These are phyloP conservation scores for Malbranchea zuffiana DNA, from an alignment of 2,329 filamentous ascomycete species.

Conservation along the genomic window DNA sequence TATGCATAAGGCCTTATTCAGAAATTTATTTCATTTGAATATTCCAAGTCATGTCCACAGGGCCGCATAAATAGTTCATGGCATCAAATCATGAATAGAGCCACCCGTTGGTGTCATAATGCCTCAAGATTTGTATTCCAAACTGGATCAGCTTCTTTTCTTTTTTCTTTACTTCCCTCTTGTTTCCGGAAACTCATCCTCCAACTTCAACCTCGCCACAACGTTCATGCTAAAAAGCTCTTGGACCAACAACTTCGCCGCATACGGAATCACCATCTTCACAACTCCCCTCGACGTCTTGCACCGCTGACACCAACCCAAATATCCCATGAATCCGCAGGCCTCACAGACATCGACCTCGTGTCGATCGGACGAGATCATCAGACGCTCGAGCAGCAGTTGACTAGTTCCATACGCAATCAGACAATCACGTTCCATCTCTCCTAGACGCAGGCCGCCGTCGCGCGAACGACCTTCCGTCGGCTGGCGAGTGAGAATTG, in stretches of 20 bases:
- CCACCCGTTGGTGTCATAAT: too few species aligned
- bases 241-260: slow-evolving; percentile 89
- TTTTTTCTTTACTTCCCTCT: slow-evolving; percentile 24
- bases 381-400: slow-evolving; percentile 79
- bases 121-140: too few species aligned
- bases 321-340: slow-evolving; percentile 91
- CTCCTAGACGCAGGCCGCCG: slow-evolving; percentile 82
- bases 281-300: slow-evolving; percentile 73
- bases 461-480: slow-evolving; percentile 90
- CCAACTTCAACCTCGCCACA: slow-evolving; percentile 78
- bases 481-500: slow-evolving; percentile 86
- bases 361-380: slow-evolving; percentile 86
- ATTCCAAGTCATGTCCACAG: too few species aligned
- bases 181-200: slow-evolving; percentile 72
- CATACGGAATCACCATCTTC: slow-evolving; percentile 94
- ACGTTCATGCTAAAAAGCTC: slow-evolving; percentile 98
- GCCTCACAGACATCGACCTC: slow-evolving; percentile 86
- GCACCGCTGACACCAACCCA: slow-evolving; percentile 89
- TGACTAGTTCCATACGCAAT: slow-evolving; percentile 95
- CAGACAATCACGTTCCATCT: slow-evolving; percentile 98
- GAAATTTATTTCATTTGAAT: too few species aligned
- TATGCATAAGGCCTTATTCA: too few species aligned
- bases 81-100: too few species aligned
- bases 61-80: too few species aligned
- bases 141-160: too few species aligned